Base-by-base conservation (phyloP, 768 basidiomycete genomes). In the Pleurotus ostreatus region DNA sequence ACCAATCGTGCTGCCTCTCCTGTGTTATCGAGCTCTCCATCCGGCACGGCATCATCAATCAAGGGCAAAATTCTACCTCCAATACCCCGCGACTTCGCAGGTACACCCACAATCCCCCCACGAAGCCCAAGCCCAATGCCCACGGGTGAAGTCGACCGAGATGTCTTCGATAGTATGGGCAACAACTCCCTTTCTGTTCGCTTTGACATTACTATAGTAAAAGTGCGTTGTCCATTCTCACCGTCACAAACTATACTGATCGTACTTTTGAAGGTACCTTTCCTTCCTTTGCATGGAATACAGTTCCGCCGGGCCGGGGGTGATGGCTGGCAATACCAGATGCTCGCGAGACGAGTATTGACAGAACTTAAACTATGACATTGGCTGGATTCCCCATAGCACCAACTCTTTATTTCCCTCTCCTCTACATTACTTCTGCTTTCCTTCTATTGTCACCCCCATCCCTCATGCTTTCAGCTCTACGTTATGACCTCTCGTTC, bases 201-300 rank as follows among this genome's bases (percentile, higher is more conserved):
- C 59, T 99, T 98, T 70, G 96, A 99, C 71, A 92, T 98, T 58
- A 95, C 89, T 68, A 88, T 99, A 61, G 92, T 99, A 68, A 98
- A 98, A 83, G 94, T 95, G 61, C 15, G 86, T 70, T 25, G 12
- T 40, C 60, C 39, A 37, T 12, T 39, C 16, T 46, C 44, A 25
- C 43, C 22, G 49, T 11, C 39, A 26, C 25, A 55, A 55, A 38
- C 26, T 54, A 59, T 30, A 44, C 58, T 57, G 48, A 55, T 38
- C 22, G 18, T 56, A 54, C 55, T 38, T 55, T 43, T 15, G 0
- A 63, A 95, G 94, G 92, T 97, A 2, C 94, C 94, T 45, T 92
- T 87, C 86, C 74, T 98, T 48, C 93, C 94, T 2, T 72, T 98
- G 16, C 91, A 98, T 70, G 95, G 96, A 2, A 89, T 98, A 45